phyloP scores from a whole-genome alignment of 805 yeast genomes.

The Saccharomycopsis babjevae region DNA sequence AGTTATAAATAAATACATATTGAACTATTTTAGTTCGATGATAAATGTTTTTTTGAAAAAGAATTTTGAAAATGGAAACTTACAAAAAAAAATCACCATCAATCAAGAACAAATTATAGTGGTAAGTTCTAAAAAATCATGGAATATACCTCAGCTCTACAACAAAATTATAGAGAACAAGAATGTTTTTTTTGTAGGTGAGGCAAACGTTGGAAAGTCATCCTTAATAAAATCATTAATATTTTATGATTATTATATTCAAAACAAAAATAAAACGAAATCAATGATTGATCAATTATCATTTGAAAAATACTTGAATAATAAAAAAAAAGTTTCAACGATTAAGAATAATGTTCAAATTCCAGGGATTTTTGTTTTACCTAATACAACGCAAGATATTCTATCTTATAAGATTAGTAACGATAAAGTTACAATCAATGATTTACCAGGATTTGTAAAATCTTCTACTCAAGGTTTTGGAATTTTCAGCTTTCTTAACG shows the following conservation, averaged over 20 bases:
- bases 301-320: not conserved
- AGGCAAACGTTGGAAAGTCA: constrained; percentile 63
- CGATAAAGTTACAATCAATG: constrained; percentile 21
- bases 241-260: constrained; percentile 17
- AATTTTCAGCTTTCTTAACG: constrained; percentile 1
- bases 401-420: constrained; percentile 8
- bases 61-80: constrained; percentile 1
- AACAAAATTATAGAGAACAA: constrained; percentile 19
- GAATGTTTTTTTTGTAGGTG: constrained; percentile 48
- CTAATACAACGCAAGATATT: constrained; percentile 17
- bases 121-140: constrained; percentile 40
- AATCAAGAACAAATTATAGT: constrained; percentile 28
- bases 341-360: constrained; percentile 2
- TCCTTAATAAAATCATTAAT: constrained; percentile 42
- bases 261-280: not conserved
- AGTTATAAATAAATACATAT: constrained; percentile 2
- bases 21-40: constrained; percentile 1
- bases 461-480: constrained; percentile 2
- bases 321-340: not conserved
- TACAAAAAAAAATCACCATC: not conserved
- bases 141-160: constrained; percentile 39
- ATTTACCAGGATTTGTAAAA: constrained; percentile 31
- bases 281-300: not conserved
- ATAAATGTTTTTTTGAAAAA: constrained; percentile 4
- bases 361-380: constrained; percentile 16